Evolutionary conservation across 371 early-diverging fungal species (phyloP), one percentile per base, ranked within the genome.

Genomic region (Thermomucor indicae-seudaticae): DNA sequence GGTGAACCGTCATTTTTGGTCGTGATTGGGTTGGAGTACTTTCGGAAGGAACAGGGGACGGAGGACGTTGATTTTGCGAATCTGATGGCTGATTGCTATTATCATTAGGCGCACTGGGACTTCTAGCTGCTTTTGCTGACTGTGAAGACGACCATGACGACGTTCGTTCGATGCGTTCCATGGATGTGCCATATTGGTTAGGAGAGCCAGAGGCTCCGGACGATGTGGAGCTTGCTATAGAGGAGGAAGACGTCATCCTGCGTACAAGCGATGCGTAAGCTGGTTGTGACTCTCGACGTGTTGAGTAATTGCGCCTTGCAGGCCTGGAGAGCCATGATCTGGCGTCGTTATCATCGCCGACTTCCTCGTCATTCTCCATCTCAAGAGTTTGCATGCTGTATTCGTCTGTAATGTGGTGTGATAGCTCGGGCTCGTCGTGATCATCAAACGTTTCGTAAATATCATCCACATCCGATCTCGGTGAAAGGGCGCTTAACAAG

Each of bases 261-360:
- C 49, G 49, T 20, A 55, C 31, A 3, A 54, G 17, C 12, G 54
- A 40, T n/a, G 55, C 25, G 28, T 37, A 23, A 37, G 48, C 17
- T 35, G 25, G 42, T 10, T 27, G 30, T 23, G 27, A 34, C 10
- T 2, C 47, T 19, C 30, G 25, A 16, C 54, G 39, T n/a, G 47
- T 41, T 14, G 63, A 62, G 35, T 41, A 62, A 22, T 53, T 62
- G 28, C 58, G 46, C 34, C 55, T 57, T n/a, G 63, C 58, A 32
- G 63, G 54, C 23, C 55, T 53, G n/a, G 55, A 32, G 17, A 55
- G 19, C 46, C 50, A 49, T 43, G 53, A 48, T 32, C 41, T 49
- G 34, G 51, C 46, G 27, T 48, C 50, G 25, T 45, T 23, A 4
- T 53, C 46, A 2, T 55, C 35, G 6, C 23, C 37, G 4, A 19